Evolutionary conservation across 164 flowering plant genomes (phyloP).

Genomic region (Magnolia changhungtana): DNA sequence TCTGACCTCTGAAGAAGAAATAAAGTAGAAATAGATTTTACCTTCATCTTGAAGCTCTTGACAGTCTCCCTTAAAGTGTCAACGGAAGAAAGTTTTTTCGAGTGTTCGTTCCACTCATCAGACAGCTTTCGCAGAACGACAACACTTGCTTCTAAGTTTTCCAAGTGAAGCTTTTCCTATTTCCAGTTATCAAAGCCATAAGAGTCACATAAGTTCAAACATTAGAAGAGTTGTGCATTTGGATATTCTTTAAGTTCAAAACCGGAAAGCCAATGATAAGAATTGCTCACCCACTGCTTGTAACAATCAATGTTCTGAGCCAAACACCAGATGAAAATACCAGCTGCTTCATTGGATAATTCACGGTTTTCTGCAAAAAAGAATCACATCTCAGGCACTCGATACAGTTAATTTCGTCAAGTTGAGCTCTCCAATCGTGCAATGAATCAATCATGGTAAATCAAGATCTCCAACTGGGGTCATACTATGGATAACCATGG

Average conservation of each 20-base stretch:
- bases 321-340: conserved; percentile 66
- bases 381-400: conserved; percentile 6
- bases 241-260: no score
- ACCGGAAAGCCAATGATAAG: not conserved
- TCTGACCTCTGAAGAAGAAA: not conserved
- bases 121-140: conserved; percentile 55
- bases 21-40: conserved; percentile 13
- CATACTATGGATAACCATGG: no score
- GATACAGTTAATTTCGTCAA: no score
- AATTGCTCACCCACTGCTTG: conserved; percentile 76
- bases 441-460: no score
- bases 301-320: conserved; percentile 62
- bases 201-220: not conserved
- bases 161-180: conserved; percentile 71
- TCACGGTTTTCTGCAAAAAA: conserved; percentile 49
- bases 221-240: not conserved
- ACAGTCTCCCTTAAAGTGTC: conserved; percentile 51
- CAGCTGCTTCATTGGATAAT: conserved; percentile 64
- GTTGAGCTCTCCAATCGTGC: no score
- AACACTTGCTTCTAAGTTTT: conserved; percentile 71
- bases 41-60: conserved; percentile 65
- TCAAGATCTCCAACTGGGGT: no score
- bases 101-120: conserved; percentile 55
- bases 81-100: conserved; percentile 38
- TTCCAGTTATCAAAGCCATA: not conserved